A percentile compares a stretch with the other conserved stretches of the same genome.
phyloP scores from a whole-genome alignment of 805 yeast genomes.

The Metschnikowia lachancei region DNA sequence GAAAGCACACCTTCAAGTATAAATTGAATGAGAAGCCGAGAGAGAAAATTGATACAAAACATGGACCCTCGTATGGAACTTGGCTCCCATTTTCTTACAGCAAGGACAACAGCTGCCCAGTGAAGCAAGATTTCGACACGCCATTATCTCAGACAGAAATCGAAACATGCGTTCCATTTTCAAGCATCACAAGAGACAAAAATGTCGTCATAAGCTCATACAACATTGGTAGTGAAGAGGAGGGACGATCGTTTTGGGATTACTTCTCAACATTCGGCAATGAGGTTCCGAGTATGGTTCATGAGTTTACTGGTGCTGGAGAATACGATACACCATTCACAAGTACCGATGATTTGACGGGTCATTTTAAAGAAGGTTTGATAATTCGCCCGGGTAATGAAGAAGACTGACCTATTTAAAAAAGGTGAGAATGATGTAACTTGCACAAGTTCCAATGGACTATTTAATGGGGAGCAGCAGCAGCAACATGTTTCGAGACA shows the following conservation, averaged over 20 bases:
- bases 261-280: slow-evolving; percentile 28
- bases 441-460: background rate
- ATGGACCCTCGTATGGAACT: background rate
- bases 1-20: slow-evolving; percentile 38
- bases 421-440: background rate
- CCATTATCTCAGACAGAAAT: slow-evolving; percentile 54
- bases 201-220: slow-evolving; percentile 33
- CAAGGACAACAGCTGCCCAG: background rate
- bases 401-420: background rate
- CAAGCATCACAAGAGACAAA: slow-evolving; percentile 30
- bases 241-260: slow-evolving; percentile 20
- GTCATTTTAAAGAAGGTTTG: slow-evolving; percentile 13
- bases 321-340: slow-evolving; percentile 1
- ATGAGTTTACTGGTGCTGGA: slow-evolving; percentile 6
- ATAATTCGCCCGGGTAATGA: slow-evolving; percentile 4
- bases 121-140: slow-evolving; percentile 9
- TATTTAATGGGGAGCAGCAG: background rate
- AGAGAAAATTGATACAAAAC: background rate
- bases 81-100: slow-evolving; percentile 10
- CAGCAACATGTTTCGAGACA: background rate
- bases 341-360: slow-evolving; percentile 11
- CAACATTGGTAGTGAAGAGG: slow-evolving; percentile 18
- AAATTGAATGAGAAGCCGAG: slow-evolving; percentile 32
- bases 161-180: slow-evolving; percentile 49
- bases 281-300: slow-evolving; percentile 17